Conservation (phyloP, 257 asterid species). For the Solanum clarkiae region DNA sequence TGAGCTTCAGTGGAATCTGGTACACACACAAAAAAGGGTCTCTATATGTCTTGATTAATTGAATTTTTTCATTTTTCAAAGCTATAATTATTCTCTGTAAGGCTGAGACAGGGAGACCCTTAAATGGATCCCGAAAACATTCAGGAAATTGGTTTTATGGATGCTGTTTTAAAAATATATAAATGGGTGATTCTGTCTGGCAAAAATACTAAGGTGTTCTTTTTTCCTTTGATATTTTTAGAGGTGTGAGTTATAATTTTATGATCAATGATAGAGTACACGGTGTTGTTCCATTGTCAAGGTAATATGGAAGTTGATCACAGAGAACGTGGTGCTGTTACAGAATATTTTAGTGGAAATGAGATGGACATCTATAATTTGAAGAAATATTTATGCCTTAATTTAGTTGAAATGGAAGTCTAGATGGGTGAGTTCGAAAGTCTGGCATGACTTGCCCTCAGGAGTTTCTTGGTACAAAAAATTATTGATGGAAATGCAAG, state of each 20-base stretch:
- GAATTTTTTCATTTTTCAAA: not conserved
- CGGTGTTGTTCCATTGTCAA: not conserved
- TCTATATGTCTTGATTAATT: not conserved
- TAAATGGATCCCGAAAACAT: not conserved
- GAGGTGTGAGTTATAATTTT: not conserved
- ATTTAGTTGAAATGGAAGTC: not conserved
- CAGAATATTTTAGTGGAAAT: not conserved
- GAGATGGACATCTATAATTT: not conserved
- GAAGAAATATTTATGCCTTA: not conserved
- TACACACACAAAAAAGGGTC: not conserved
- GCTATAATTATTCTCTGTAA: not conserved
- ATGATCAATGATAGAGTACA: not conserved
- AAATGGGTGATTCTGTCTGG: not conserved
- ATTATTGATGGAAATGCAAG: not conserved
- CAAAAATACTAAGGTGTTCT: not conserved
- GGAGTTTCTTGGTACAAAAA: not conserved
- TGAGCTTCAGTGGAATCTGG: not conserved
- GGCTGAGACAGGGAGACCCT: not conserved
- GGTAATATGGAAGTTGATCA: not conserved
- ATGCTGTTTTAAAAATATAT: not conserved
- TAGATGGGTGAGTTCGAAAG: not conserved
- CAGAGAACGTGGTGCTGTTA: not conserved
- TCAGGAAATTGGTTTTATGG: not conserved
- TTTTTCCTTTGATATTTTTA: not conserved
- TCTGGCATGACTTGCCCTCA: not conserved